Evolutionary conservation across 2,329 filamentous ascomycete species (phyloP).

Genomic region (Aspergillus sp.): DNA sequence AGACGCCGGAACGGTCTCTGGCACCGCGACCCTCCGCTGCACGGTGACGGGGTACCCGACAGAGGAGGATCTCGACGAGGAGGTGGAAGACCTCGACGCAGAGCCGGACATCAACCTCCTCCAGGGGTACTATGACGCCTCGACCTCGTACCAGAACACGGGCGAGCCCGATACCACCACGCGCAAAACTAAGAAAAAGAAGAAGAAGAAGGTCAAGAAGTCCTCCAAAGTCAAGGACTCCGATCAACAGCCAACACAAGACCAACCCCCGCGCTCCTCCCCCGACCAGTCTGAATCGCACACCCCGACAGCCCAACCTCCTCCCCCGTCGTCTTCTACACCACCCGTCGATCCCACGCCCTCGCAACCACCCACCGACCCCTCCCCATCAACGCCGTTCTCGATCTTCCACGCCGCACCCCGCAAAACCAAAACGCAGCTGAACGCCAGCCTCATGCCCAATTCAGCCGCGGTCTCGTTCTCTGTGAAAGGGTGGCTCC

Average conservation of each 20-base stretch:
- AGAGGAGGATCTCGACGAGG: slow-evolving; percentile 48
- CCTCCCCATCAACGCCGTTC: slow-evolving; percentile 9
- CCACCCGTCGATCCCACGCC: slow-evolving; percentile 1
- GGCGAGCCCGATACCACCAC: slow-evolving; percentile 25
- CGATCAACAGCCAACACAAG: neutral
- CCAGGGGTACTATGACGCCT: slow-evolving; percentile 46
- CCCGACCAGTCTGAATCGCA: slow-evolving; percentile 20
- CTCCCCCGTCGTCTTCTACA: neutral
- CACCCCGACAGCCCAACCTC: slow-evolving; percentile 17
- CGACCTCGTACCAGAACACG: slow-evolving; percentile 31
- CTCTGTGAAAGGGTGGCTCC: slow-evolving; percentile 61
- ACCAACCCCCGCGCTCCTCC: slow-evolving; percentile 10
- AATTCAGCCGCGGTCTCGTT: slow-evolving; percentile 70
- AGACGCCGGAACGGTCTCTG: slow-evolving; percentile 65
- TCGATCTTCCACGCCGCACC: slow-evolving; percentile 24
- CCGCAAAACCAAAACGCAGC: slow-evolving; percentile 48
- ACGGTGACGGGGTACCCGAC: slow-evolving; percentile 67
- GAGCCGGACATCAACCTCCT: slow-evolving; percentile 37
- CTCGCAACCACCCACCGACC: slow-evolving; percentile 4
- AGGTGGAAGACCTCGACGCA: slow-evolving; percentile 28
- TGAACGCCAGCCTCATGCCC: slow-evolving; percentile 76
- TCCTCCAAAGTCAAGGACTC: slow-evolving; percentile 25
- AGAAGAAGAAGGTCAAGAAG: slow-evolving; percentile 32
- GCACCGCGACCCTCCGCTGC: slow-evolving; percentile 72
- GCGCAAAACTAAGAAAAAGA: slow-evolving; percentile 36